Base-by-base conservation (phyloP, 352 stramenopile genomes). In the Pythium oligandrum region DNA sequence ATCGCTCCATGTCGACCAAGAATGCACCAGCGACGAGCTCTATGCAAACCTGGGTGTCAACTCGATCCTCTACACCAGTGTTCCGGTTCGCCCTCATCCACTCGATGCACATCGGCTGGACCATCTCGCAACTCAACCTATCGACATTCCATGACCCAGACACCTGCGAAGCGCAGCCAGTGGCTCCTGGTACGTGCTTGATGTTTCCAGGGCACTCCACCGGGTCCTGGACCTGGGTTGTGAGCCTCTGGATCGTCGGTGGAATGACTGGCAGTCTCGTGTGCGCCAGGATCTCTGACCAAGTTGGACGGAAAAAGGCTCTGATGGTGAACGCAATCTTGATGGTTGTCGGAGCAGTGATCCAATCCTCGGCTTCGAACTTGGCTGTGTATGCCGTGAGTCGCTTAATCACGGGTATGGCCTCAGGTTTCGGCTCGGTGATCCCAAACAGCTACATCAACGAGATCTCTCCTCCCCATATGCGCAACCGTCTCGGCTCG, bases 151-250 rank as follows among this genome's bases (percentile, higher is more conserved):
- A 75, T 48, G 62, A 77, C 51, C 66, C 61, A 12, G 46, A 52
- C 7, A 60, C 60, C 38, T 87, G 76, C 40, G 48, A 71, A 35
- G 72, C 66, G 1, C 66, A 59, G 10, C 76, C 73, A 7, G 65
- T 85, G 1, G 54, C 45, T 4, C 26, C 48, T 8, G 71, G 63
- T 38, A 75, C 63, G n/a, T 85, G 75, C 55, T 53, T 85, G 32
- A 75, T 85, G 62, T 87, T 88, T 49, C 69, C 77, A n/a, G 71
- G 70, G 1, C 77, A 86, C 53, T 69, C 77, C 0, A 60, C 68
- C 7, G 56, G 57, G 3, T 51, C 87, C 38, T 90, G 78, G 78
- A 82, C 66, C 4, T 72, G 70, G 37, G 71, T 60, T 38, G 63
- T 64, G 40, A 83, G 82, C 55, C 63, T 63, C 17, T 86, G 75